A percentile compares a stretch with the other conserved stretches of the same genome.
phyloP scores from a whole-genome alignment of 1,284 basidiomycete genomes.

The Trichosporon inkin region DNA sequence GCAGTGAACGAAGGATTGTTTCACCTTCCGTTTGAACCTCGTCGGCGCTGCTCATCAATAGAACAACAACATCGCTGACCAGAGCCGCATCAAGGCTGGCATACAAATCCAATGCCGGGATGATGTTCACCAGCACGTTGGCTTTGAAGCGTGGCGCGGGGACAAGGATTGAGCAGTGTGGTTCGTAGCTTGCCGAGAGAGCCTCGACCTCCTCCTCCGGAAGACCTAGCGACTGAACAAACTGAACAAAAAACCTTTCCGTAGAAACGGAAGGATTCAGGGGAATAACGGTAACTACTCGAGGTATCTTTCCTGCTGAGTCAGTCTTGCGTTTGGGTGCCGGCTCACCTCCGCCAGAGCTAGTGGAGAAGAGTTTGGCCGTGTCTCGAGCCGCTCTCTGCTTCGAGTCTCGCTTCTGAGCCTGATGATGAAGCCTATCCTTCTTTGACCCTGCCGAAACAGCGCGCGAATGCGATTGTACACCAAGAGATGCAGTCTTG shows the following conservation, averaged over 20 bases:
- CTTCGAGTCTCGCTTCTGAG: conserved; percentile 58
- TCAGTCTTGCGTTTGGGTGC: neutral
- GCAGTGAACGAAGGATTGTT: conserved; percentile 77
- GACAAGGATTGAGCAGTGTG: conserved; percentile 60
- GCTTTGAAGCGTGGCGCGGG: conserved; percentile 85
- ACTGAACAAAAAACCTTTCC: conserved; percentile 64
- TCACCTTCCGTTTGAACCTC: conserved; percentile 69
- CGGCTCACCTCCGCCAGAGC: conserved; percentile 45
- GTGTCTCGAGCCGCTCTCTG: conserved; percentile 59
- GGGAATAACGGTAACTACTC: conserved; percentile 52
- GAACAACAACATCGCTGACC: conserved; percentile 82
- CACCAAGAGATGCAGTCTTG: conserved; percentile 56
- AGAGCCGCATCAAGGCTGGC: conserved; percentile 80
- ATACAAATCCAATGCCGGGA: conserved; percentile 68
- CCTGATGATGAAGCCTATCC: conserved; percentile 41
- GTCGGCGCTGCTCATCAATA: conserved; percentile 60
- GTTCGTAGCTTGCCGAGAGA: conserved; percentile 19
- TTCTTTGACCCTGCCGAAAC: conserved; percentile 38
- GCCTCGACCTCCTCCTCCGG: conserved; percentile 53
- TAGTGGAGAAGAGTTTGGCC: conserved; percentile 49
- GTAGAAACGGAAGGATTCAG: conserved; percentile 54
- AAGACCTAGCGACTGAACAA: conserved; percentile 65
- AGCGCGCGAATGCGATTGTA: conserved; percentile 16
- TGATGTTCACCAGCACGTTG: conserved; percentile 75
- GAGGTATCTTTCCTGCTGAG: conserved; percentile 44